Evolutionary conservation across 2,329 filamentous ascomycete species (phyloP), one percentile per base, ranked within the genome.

Genomic region (Harringtonia aguacate): DNA sequence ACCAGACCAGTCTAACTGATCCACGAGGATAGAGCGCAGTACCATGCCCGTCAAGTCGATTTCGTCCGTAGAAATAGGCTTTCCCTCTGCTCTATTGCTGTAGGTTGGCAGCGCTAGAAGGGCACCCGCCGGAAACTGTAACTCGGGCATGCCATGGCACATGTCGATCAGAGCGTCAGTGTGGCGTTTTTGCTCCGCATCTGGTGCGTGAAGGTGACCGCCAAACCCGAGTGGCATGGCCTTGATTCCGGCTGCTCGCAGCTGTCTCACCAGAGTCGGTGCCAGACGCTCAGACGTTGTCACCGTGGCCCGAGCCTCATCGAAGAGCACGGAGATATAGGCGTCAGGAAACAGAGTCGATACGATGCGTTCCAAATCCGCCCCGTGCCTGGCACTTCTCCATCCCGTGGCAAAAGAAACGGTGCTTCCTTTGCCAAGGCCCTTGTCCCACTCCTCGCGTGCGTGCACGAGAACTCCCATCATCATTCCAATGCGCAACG

Each of bases 381-480:
- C 20, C 14, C 20, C n/a, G 29, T 28, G 28, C 28, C 14, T 28
- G 18, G 10, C 13, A 20, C 18, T 15, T 10, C 18, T 17, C 36
- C 13, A 44, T 15, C 14, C 18, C 36, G 22, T 27, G 7, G 36
- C 20, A 20, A 37, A 20, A 4, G 22, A 37, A 20, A 24, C 20
- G 5, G 36, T 8, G 5, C 30, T 28, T 27, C 17, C 6, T 14
- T 21, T n/a, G 9, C 15, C 22, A 27, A 10, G n/a, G 6, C 18
- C 20, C 10, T 36, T 42, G 15, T 50, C 46, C 13, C 36, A 46
- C 17, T 30, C 48, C n/a, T 66, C 60, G 13, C 59, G 46, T 6
- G 54, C 55, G 48, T 65, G 66, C 0, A 65, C 60, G 3, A 65
- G 27, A 1, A 54, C 57, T 1, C 62, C 66, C 21, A 64, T 55